A percentile compares a stretch with the other conserved stretches of the same genome.
Evolutionary conservation across 139 green algal species (phyloP).

Genomic region (Chlamydomonas asymmetrica): DNA sequence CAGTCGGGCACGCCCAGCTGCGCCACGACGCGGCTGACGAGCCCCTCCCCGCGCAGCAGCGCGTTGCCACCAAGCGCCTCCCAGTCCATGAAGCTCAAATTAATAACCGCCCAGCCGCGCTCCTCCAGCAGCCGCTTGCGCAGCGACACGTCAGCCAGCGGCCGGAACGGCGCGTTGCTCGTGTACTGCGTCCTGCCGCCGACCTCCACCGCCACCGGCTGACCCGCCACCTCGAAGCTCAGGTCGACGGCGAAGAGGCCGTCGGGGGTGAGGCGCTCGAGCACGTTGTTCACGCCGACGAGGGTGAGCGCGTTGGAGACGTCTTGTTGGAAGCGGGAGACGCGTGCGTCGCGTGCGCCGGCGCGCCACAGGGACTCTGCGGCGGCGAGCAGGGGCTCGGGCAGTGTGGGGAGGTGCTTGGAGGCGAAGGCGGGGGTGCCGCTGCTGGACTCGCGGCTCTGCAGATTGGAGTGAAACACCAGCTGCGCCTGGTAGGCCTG

Average conservation of each 20-base stretch:
- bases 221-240: slow-evolving; percentile 32
- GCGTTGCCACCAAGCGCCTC: slow-evolving; percentile 15
- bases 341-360: slow-evolving; percentile 38
- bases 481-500: slow-evolving; percentile 48
- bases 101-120: slow-evolving; percentile 42
- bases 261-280: slow-evolving; percentile 51
- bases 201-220: slow-evolving; percentile 45
- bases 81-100: slow-evolving; percentile 42
- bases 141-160: slow-evolving; percentile 32
- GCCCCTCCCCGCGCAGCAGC: slow-evolving; percentile 1
- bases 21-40: slow-evolving; percentile 15
- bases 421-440: not conserved
- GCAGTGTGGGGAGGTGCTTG: slow-evolving; percentile 29
- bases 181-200: slow-evolving; percentile 50
- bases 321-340: slow-evolving; percentile 44
- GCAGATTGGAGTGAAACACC: slow-evolving; percentile 40
- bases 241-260: slow-evolving; percentile 55
- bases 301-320: slow-evolving; percentile 29
- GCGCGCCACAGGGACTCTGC: slow-evolving; percentile 36
- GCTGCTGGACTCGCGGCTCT: not conserved
- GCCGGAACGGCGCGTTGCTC: slow-evolving; percentile 31
- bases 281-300: slow-evolving; percentile 41
- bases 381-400: slow-evolving; percentile 31
- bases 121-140: slow-evolving; percentile 41
- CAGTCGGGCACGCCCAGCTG: slow-evolving; percentile 18